Conservation (phyloP, 371 early-diverging fungal genomes). For the Mortierella sp. region DNA sequence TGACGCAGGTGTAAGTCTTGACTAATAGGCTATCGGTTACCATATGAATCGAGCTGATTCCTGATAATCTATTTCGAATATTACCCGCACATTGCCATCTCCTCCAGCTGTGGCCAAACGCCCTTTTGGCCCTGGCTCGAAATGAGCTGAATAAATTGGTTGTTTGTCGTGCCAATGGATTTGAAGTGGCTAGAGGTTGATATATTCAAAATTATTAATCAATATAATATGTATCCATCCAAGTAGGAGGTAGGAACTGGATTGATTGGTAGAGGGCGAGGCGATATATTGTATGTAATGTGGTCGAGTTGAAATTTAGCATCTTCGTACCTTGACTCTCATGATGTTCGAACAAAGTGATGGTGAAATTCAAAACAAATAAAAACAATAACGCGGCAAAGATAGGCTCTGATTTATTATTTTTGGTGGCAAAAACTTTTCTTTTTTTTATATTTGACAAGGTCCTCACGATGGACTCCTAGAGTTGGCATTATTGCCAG, state of each 20-base stretch:
- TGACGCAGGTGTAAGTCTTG: not conserved
- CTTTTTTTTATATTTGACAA: not conserved
- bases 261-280: not conserved
- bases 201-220: not conserved
- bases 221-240: not conserved
- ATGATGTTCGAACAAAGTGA: constrained; percentile 17
- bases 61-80: not conserved
- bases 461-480: constrained; percentile 21
- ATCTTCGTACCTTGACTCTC: constrained; percentile 33
- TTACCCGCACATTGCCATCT: constrained; percentile 90
- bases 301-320: not conserved
- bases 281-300: not conserved
- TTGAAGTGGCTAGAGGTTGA: constrained; percentile 68
- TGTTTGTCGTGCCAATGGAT: constrained; percentile 96
- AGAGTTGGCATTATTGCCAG: constrained; percentile 15
- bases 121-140: constrained; percentile 72
- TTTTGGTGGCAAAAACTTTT: constrained; percentile 1
- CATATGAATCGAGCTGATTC: too few species aligned
- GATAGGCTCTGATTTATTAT: not conserved
- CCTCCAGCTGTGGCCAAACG: constrained; percentile 94
- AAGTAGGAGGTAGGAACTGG: not conserved
- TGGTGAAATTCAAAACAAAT: constrained; percentile 1
- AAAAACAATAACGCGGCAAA: not conserved
- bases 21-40: too few species aligned
- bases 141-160: constrained; percentile 93